Percentiles rank a stretch among this genome's conserved stretches.
These are phyloP conservation scores for Candida tallmaniae DNA, from an alignment of 805 yeast genomes.

Conservation along the genomic window DNA sequence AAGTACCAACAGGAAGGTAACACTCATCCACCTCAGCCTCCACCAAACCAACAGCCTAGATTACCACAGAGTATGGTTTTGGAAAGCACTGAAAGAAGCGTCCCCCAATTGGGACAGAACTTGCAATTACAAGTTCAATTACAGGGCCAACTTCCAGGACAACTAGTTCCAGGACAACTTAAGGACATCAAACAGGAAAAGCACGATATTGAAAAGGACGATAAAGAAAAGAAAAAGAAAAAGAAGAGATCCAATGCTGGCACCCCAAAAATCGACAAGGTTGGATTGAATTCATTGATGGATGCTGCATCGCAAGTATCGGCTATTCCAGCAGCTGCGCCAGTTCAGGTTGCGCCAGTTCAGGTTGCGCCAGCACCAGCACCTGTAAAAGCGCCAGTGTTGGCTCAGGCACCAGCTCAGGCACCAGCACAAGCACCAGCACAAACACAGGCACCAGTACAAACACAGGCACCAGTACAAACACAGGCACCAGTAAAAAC, in stretches of 20 bases:
- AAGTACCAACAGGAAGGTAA: constrained; percentile 69
- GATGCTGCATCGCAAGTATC: constrained; percentile 22
- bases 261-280: constrained; percentile 13
- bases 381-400: neutral
- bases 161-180: constrained; percentile 10
- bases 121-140: constrained; percentile 12
- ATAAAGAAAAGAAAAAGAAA: constrained; percentile 13
- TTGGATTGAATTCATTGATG: constrained; percentile 18
- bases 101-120: constrained; percentile 10
- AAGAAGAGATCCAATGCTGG: constrained; percentile 20
- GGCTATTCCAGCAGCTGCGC: constrained; percentile 11
- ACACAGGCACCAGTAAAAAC: constrained; percentile 5
- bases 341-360: constrained; percentile 1
- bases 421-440: constrained; percentile 6
- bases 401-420: constrained; percentile 1
- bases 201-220: constrained; percentile 31
- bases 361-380: constrained; percentile 4
- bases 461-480: constrained; percentile 1
- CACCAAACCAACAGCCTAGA: constrained; percentile 64
- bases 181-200: constrained; percentile 17
- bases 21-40: constrained; percentile 59
- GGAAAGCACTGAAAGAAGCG: constrained; percentile 32
- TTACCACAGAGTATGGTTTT: constrained; percentile 65
- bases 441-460: constrained; percentile 5
- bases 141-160: constrained; percentile 5